phyloP scores from a whole-genome alignment of 257 asterid species.

The Coffea canephora region DNA sequence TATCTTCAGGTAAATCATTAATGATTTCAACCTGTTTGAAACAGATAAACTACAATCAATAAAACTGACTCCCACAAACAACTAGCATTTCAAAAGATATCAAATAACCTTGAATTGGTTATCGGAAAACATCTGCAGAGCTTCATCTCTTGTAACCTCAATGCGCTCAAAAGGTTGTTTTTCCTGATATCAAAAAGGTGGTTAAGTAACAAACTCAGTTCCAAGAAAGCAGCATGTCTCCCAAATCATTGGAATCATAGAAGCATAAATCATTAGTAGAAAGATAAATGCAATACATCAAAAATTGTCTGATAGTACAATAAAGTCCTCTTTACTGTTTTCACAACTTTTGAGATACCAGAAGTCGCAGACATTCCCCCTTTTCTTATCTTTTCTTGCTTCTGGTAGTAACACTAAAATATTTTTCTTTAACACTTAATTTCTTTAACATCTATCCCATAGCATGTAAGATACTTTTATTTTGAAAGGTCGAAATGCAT shows the following conservation, averaged over 20 bases:
- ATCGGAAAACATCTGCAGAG: slow-evolving; percentile 87
- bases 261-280: background rate
- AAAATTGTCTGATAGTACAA: background rate
- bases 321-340: background rate
- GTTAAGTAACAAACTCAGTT: slow-evolving; percentile 9
- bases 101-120: slow-evolving; percentile 76
- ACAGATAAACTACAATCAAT: slow-evolving; percentile 17
- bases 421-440: background rate
- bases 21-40: slow-evolving; percentile 79
- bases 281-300: background rate
- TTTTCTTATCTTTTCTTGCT: background rate
- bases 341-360: background rate
- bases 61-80: background rate
- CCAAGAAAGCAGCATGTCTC: background rate
- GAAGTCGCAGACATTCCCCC: background rate
- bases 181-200: slow-evolving; percentile 48
- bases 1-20: slow-evolving; percentile 85
- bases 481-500: background rate
- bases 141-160: slow-evolving; percentile 86
- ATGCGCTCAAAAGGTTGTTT: slow-evolving; percentile 94
- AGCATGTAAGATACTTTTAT: background rate
- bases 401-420: background rate
- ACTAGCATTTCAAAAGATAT: background rate
- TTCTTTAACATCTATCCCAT: background rate
- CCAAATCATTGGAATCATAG: background rate